These are phyloP conservation scores for Periconia sp. DNA, from an alignment of 2,329 filamentous ascomycete species.

Conservation along the genomic window DNA sequence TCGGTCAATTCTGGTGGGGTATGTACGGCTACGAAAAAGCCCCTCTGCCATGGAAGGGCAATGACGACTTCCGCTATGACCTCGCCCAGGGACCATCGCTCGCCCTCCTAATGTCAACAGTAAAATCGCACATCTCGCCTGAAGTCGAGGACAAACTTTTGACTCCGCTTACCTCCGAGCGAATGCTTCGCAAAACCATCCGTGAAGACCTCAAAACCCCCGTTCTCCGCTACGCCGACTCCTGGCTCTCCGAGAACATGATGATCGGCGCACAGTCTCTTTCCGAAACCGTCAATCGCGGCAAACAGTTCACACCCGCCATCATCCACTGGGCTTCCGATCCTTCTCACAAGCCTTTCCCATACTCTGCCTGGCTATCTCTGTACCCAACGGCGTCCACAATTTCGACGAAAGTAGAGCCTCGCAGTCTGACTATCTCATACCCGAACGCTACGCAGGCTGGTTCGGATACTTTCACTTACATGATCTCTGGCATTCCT, in stretches of 20 bases:
- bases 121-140: neutral
- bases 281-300: conserved; percentile 15
- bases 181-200: neutral
- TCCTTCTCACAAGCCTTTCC: conserved; percentile 35
- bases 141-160: neutral
- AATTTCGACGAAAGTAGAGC: conserved; percentile 43
- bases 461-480: conserved; percentile 20
- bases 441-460: conserved; percentile 23
- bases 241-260: conserved; percentile 47
- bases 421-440: conserved; percentile 18
- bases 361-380: neutral
- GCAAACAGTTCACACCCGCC: conserved; percentile 43
- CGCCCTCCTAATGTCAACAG: neutral
- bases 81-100: neutral
- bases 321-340: conserved; percentile 53
- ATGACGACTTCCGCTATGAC: neutral
- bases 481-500: neutral
- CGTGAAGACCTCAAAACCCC: neutral
- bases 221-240: conserved; percentile 28
- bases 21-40: neutral
- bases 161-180: neutral
- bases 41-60: neutral
- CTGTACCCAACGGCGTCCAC: conserved; percentile 43
- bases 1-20: neutral
- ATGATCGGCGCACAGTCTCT: conserved; percentile 45